Percentiles rank a stretch among this genome's conserved stretches.
Evolutionary conservation across 805 yeast genomes (phyloP).

Genomic region (Grigorovia humatica): DNA sequence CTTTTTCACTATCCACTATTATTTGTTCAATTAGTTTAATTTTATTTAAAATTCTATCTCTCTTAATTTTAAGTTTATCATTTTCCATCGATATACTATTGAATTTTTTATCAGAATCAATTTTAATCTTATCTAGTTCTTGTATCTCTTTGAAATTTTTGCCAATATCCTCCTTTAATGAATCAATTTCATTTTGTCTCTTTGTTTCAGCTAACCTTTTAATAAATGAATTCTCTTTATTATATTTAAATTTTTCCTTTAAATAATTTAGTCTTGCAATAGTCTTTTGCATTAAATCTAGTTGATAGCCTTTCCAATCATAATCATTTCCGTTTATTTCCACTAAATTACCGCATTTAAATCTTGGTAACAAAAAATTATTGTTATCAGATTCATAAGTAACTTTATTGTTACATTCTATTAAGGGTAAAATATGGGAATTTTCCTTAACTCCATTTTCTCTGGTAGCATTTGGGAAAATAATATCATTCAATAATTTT

Average conservation of each 20-base stretch:
- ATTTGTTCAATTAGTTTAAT: conserved; percentile 6
- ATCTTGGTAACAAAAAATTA: conserved; percentile 4
- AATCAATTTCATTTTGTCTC: conserved; percentile 34
- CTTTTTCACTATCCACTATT: background rate
- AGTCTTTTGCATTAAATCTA: conserved; percentile 30
- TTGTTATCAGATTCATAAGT: no score
- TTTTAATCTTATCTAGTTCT: conserved; percentile 13
- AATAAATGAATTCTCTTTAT: conserved; percentile 14
- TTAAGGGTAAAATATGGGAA: background rate
- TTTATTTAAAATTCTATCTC: conserved; percentile 6
- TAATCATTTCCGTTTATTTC: background rate
- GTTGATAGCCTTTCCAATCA: conserved; percentile 29
- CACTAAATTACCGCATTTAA: conserved; percentile 1
- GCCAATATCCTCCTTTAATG: conserved; percentile 32
- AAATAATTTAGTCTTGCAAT: conserved; percentile 27
- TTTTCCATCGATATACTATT: conserved; percentile 15
- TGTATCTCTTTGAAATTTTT: conserved; percentile 30
- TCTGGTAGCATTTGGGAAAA: conserved; percentile 20
- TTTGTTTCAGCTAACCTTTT: conserved; percentile 32
- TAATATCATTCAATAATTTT: conserved; percentile 15
- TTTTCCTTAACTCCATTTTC: conserved; percentile 4
- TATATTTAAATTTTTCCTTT: conserved; percentile 15
- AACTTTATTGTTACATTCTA: background rate
- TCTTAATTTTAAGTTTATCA: conserved; percentile 8
- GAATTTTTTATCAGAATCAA: conserved; percentile 19